These are phyloP conservation scores for Trypanosoma platydactyli DNA, from an alignment of 208 protist genomes.

Conservation along the genomic window DNA sequence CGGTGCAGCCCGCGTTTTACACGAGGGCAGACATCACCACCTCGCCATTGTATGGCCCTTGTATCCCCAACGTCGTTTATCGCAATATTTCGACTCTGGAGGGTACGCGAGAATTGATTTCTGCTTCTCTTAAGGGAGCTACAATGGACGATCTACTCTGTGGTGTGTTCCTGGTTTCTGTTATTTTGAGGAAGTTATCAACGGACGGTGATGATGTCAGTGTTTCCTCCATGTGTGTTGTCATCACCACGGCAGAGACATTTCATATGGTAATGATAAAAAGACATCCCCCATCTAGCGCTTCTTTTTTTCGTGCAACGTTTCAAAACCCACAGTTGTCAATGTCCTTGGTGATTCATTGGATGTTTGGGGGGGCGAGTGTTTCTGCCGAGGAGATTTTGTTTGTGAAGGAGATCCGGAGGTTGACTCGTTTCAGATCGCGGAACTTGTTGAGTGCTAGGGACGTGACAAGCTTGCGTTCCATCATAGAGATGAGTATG, in stretches of 20 bases:
- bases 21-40: neutral
- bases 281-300: constrained; percentile 27
- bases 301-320: constrained; percentile 27
- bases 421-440: constrained; percentile 1
- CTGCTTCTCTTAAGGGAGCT: neutral
- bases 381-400: constrained; percentile 19
- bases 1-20: neutral
- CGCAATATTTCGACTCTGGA: constrained; percentile 16
- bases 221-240: constrained; percentile 36
- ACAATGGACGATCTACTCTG: constrained; percentile 4
- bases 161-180: constrained; percentile 5
- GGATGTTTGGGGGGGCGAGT: neutral
- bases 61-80: constrained; percentile 17
- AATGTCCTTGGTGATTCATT: constrained; percentile 20
- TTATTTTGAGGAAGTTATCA: neutral
- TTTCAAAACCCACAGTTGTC: constrained; percentile 31
- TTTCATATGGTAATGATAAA: constrained; percentile 24
- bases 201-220: constrained; percentile 29
- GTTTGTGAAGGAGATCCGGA: constrained; percentile 19
- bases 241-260: constrained; percentile 25
- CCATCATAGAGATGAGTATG: neutral
- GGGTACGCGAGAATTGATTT: neutral
- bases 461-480: neutral
- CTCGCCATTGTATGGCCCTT: constrained; percentile 38
- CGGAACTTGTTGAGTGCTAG: constrained; percentile 10